phyloP scores from a whole-genome alignment of 2,329 filamentous ascomycete species.

The Fusarium sp. region DNA sequence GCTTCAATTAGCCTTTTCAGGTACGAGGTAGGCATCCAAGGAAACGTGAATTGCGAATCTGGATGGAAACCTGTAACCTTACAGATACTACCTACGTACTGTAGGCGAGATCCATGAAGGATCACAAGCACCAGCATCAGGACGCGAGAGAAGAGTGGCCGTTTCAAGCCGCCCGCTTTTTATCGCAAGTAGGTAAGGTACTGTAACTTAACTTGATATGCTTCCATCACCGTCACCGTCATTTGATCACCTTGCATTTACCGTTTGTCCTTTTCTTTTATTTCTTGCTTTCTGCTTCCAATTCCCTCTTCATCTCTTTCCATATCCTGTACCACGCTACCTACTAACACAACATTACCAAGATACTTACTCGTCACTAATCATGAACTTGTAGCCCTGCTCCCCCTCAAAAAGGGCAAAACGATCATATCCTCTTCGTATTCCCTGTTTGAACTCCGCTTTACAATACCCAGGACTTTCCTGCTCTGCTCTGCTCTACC shows the following conservation, averaged over 20 bases:
- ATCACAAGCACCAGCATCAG: neutral
- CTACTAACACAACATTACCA: constrained; percentile 12
- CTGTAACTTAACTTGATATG: neutral
- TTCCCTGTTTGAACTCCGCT: neutral
- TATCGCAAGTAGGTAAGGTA: neutral
- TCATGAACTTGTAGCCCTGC: constrained; percentile 25
- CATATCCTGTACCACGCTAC: neutral
- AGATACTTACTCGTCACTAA: constrained; percentile 12
- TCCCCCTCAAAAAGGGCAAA: constrained; percentile 18
- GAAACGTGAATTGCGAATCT: neutral
- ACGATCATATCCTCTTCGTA: constrained; percentile 8
- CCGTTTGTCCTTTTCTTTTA: neutral
- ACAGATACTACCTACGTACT: no score
- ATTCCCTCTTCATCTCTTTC: constrained; percentile 1
- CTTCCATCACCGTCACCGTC: constrained; percentile 7
- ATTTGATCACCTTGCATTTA: constrained; percentile 4
- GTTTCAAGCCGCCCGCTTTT: constrained; percentile 27
- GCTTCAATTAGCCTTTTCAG: neutral
- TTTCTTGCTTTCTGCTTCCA: neutral
- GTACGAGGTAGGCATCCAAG: neutral
- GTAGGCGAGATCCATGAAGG: neutral
- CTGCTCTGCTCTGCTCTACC: neutral
- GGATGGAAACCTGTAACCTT: no score
- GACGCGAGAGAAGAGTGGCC: constrained; percentile 6
- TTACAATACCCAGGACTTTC: neutral